Percentiles rank a stretch among this genome's conserved stretches.
Conservation (phyloP, 306 rosid species). For the Vigna angularis region DNA sequence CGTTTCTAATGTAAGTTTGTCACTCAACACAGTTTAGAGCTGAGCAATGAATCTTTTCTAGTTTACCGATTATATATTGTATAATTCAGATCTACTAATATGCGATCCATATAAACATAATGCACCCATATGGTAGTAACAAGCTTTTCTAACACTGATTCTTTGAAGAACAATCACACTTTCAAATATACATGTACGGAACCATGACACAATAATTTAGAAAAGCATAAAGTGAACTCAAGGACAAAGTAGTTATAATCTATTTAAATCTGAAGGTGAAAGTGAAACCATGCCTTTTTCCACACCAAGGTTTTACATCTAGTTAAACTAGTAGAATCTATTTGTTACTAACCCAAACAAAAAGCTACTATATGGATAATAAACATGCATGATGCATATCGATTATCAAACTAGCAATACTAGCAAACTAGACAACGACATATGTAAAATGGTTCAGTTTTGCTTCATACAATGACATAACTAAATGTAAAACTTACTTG, state of each 20-base stretch:
- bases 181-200: conserved; percentile 30
- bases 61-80: background rate
- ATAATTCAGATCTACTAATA: conserved; percentile 3
- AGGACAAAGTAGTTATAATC: background rate
- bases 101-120: background rate
- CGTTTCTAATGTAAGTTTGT: conserved; percentile 10
- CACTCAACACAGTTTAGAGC: conserved; percentile 6
- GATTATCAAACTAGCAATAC: conserved; percentile 24
- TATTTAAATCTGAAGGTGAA: conserved; percentile 10
- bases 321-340: conserved; percentile 21
- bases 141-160: conserved; percentile 1
- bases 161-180: conserved; percentile 19
- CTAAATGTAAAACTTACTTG: conserved; percentile 64
- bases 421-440: conserved; percentile 35
- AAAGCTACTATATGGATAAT: conserved; percentile 16
- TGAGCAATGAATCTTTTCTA: background rate
- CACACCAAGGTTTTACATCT: conserved; percentile 22
- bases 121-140: background rate
- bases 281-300: conserved; percentile 32
- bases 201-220: conserved; percentile 18
- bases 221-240: conserved; percentile 12
- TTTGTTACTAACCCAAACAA: background rate
- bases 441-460: background rate
- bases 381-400: conserved; percentile 35
- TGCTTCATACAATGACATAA: conserved; percentile 26